Base-by-base conservation (phyloP, 371 early-diverging fungal species). In the Mucor plumbeus region DNA sequence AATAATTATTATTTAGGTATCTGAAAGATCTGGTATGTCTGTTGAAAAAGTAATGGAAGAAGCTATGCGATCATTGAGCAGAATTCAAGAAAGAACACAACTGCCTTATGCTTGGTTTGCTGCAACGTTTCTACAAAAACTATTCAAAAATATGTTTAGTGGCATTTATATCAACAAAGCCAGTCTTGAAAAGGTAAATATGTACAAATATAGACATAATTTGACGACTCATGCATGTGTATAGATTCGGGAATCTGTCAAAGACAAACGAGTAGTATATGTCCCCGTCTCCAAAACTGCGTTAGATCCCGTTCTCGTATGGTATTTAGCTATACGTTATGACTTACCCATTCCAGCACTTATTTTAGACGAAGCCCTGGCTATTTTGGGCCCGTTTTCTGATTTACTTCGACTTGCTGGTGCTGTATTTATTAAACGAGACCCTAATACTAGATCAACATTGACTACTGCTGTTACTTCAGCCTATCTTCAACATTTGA, bases 31-130 rank as follows among this genome's bases (percentile, higher is more conserved):
- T 14, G 77, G 77, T 17, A 73, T 77, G 68, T 57, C 66, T 17
- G 31, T 44, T 40, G 64, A 65, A 0, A 74, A 62, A 34, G 74
- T 73, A 0, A 60, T 71, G 33, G 69, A 66, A 9, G 69, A 77
- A 43, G 71, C 77, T 1, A 36, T 67, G 21, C 62, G 63, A 15
- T 63, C 75, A 4, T 50, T 74, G 8, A 43, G 44, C 14, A 62
- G 77, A 15, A 74, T 77, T 36, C 69, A 68, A 55, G 77, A 77
- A 61, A 60, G 77, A 57, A 74, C 77, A n/a, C 74, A 73, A 31
- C 55, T 73, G n/a, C 55, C 77, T 5, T 77, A 77, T 40, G 72
- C 72, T 34, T 77, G 71, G 63, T 77, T 75, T 72, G 73, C 75
- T n/a, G 75, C 69, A 2, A 66, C 72, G 2, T 75, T 72, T 19